phyloP scores from a whole-genome alignment of 768 basidiomycete genomes.

The Podaxis sp. region DNA sequence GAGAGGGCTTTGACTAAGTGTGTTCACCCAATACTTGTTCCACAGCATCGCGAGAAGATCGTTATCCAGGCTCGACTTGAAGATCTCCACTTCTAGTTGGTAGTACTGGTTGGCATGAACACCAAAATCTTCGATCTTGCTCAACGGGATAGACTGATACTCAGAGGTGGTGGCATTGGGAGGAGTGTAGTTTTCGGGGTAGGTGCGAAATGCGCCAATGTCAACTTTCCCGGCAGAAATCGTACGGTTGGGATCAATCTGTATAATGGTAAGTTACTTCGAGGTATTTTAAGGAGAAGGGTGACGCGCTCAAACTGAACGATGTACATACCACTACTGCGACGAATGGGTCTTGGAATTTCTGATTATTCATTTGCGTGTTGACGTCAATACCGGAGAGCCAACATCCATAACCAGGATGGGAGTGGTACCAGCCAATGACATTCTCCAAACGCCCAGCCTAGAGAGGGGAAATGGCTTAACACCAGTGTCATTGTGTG shows the following conservation, averaged over 20 bases:
- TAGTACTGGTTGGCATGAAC: constrained; percentile 98
- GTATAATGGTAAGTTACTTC: background rate
- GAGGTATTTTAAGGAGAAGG: background rate
- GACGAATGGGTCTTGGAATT: constrained; percentile 93
- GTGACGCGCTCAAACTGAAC: background rate
- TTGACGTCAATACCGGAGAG: constrained; percentile 97
- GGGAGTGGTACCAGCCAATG: constrained; percentile 98
- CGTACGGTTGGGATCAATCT: constrained; percentile 98
- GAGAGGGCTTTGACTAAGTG: constrained; percentile 87
- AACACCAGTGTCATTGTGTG: background rate
- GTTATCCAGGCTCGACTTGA: constrained; percentile 87
- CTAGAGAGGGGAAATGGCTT: constrained; percentile 28
- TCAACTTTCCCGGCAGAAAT: constrained; percentile 98
- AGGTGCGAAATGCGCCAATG: constrained; percentile 98
- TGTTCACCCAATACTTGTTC: constrained; percentile 99
- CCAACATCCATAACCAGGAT: constrained; percentile 99
- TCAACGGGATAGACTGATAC: constrained; percentile 94
- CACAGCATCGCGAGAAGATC: constrained; percentile 86
- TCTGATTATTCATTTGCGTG: constrained; percentile 94
- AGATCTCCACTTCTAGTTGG: constrained; percentile 89
- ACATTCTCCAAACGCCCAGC: constrained; percentile 82
- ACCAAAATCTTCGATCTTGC: constrained; percentile 99
- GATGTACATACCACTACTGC: constrained; percentile 79
- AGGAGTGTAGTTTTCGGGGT: constrained; percentile 92
- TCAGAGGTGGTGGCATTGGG: constrained; percentile 66